Evolutionary conservation across 2,329 filamentous ascomycete species (phyloP), one percentile per base, ranked within the genome.

Genomic region (Fonsecaea monophora): DNA sequence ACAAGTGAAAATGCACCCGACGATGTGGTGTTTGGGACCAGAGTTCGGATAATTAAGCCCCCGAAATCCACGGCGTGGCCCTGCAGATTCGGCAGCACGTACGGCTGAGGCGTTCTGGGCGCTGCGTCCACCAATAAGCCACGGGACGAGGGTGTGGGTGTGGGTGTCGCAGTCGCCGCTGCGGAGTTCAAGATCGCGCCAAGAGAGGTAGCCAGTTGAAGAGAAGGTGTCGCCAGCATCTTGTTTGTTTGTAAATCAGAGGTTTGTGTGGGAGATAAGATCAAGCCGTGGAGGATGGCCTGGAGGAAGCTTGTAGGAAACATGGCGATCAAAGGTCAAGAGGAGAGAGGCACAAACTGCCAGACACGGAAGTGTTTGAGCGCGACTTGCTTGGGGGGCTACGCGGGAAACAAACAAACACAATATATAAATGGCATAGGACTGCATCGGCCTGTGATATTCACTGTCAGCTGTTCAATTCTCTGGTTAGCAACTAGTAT

Each of bases 81-180:
- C 57, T 68, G 65, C 48, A 67, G 64, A 48, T 70, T 68, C 13
- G 66, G 68, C 15, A 70, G 53, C 30, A 70, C 68, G 21, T 70
- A 70, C 15, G 68, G 68, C 37, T 68, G 66, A 40, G 68, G 60
- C 10, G 53, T 67, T 18, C 35, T 42, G 12, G 68, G 68, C 12
- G 68, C 68, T 4, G 55, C 59, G 50, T 62, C 64, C 32, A 68
- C 66, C 13, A 70, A 45, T 66, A 66, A 50, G 32, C 54, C 38
- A 37, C 32, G 9, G 25, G 50, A 34, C 8, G n/a, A 32, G 25
- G 30, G 13, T 21, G 45, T 34, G 25, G 30, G 13, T 21, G 45
- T 34, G 21, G 30, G 7, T 6, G 53, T 55, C 6, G 50, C 30
- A 13, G 35, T 13, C 3, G 59, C 18, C 32, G 59, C 12, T 18